Percentiles rank a stretch among this genome's conserved stretches.
Evolutionary conservation across 1,284 basidiomycete genomes (phyloP).

Genomic region (Ganoderma sinense): DNA sequence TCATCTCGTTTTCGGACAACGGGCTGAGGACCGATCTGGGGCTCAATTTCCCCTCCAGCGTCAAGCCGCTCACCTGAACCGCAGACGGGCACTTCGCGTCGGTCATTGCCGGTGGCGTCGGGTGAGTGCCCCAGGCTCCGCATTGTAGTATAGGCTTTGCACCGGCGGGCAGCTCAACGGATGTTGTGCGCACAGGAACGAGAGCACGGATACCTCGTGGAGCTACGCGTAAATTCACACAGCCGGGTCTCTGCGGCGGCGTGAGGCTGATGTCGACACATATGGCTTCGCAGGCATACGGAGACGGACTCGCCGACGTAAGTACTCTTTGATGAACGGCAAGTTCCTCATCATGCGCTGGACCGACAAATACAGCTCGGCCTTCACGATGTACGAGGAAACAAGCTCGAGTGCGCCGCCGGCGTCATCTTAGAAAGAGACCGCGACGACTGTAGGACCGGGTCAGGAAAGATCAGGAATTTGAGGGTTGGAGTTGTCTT

Average conservation of each 20-base stretch:
- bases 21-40: background rate
- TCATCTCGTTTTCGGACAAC: constrained; percentile 1
- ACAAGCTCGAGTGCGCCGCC: background rate
- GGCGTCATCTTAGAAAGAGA: background rate
- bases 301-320: constrained; percentile 4
- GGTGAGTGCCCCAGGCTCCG: constrained; percentile 3
- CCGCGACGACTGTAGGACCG: background rate
- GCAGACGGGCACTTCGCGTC: constrained; percentile 6
- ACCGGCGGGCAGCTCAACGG: background rate
- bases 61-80: constrained; percentile 4
- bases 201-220: background rate
- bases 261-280: background rate
- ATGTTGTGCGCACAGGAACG: background rate
- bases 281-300: background rate
- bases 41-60: background rate
- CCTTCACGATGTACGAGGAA: background rate
- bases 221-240: background rate
- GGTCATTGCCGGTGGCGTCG: background rate
- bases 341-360: background rate
- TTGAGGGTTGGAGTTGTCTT: background rate
- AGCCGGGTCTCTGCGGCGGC: background rate
- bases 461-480: background rate
- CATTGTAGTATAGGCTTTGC: too few relatives aligned
- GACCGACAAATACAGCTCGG: too few relatives aligned
- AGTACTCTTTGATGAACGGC: constrained; percentile 1